A percentile compares a stretch with the other conserved stretches of the same genome.
Evolutionary conservation across 306 rosid species (phyloP).

Genomic region (Sicyos edulis): DNA sequence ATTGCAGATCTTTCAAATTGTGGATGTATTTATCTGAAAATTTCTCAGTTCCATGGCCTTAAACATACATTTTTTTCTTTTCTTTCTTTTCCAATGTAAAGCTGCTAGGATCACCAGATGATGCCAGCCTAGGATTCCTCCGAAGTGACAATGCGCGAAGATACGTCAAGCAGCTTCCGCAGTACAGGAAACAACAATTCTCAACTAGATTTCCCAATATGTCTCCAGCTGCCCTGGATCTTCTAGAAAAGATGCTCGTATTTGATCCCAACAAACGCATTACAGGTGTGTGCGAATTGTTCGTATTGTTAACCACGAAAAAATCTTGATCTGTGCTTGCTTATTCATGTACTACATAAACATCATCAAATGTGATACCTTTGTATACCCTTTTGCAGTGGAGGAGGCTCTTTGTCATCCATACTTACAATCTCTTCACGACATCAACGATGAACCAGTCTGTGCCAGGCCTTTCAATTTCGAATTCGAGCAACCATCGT

Average conservation of each 20-base stretch:
- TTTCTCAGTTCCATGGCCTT: background rate
- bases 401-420: conserved; percentile 91
- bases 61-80: conserved; percentile 26
- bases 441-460: conserved; percentile 78
- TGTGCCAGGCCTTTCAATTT: conserved; percentile 63
- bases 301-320: background rate
- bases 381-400: conserved; percentile 39
- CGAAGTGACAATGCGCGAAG: conserved; percentile 86
- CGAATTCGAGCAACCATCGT: conserved; percentile 84
- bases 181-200: conserved; percentile 66
- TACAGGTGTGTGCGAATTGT: conserved; percentile 42
- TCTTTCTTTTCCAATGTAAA: conserved; percentile 19
- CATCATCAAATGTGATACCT: background rate
- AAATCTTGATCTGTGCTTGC: background rate
- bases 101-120: conserved; percentile 96
- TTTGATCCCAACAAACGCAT: conserved; percentile 88
- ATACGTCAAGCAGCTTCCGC: conserved; percentile 82
- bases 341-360: background rate
- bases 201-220: conserved; percentile 68
- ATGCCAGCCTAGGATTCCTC: conserved; percentile 82
- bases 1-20: no score
- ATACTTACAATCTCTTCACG: conserved; percentile 75
- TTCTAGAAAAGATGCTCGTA: conserved; percentile 86
- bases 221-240: conserved; percentile 67
- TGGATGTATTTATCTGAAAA: no score